These are phyloP conservation scores for Spizellomyces punctatus DNA, from an alignment of 192 early-diverging fungal species.

Conservation along the genomic window DNA sequence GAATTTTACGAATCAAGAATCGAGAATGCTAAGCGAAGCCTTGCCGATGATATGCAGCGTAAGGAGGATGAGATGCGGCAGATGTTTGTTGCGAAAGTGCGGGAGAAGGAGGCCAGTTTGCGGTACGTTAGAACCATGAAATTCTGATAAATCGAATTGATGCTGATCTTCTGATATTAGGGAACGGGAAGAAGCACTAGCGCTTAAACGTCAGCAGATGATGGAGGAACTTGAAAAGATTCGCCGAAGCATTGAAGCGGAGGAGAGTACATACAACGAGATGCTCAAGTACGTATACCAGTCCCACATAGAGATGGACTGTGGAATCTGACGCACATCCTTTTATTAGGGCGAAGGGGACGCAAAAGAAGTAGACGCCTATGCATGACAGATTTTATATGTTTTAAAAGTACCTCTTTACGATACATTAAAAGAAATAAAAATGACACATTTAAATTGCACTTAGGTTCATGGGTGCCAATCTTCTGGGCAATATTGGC, in stretches of 20 bases:
- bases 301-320: neutral
- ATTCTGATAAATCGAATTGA: no score
- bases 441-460: no score
- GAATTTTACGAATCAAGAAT: constrained; percentile 76
- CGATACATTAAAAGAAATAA: no score
- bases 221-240: constrained; percentile 57
- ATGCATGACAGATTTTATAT: no score
- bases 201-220: constrained; percentile 49
- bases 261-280: constrained; percentile 39
- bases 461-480: no score
- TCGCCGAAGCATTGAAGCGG: constrained; percentile 38
- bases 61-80: constrained; percentile 75
- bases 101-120: constrained; percentile 62
- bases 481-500: no score
- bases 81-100: constrained; percentile 61
- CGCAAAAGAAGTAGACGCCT: no score
- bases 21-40: constrained; percentile 59
- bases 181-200: constrained; percentile 55
- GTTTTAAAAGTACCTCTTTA: no score
- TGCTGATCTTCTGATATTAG: neutral
- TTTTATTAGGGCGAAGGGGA: no score
- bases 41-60: constrained; percentile 71
- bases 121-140: constrained; percentile 29
- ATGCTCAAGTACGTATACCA: constrained; percentile 23
- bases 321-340: no score